Percentiles rank a stretch among this genome's conserved stretches.
Evolutionary conservation across 768 basidiomycete species (phyloP).

Genomic region (Calocera viscosa): DNA sequence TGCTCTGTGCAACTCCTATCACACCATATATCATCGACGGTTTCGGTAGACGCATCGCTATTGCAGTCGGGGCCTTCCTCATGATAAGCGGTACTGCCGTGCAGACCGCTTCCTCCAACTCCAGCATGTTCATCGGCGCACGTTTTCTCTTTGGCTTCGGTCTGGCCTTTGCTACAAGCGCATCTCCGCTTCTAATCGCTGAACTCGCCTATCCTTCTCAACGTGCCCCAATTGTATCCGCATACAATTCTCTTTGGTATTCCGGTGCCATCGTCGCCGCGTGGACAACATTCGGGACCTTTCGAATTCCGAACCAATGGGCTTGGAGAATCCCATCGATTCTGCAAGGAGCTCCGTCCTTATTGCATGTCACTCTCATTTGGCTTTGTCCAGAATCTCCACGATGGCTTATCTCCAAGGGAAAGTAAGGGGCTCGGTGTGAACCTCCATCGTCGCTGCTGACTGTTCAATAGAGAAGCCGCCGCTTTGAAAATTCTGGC

Average conservation of each 20-base stretch:
- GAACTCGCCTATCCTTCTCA: constrained; percentile 15
- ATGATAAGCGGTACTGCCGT: constrained; percentile 6
- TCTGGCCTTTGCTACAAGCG: constrained; percentile 9
- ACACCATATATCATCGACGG: constrained; percentile 6
- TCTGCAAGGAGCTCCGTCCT: constrained; percentile 10
- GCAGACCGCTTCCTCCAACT: not conserved
- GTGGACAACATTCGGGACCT: constrained; percentile 12
- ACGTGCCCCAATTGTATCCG: constrained; percentile 3
- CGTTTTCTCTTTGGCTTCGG: constrained; percentile 13
- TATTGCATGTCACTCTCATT: constrained; percentile 9
- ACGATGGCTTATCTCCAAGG: constrained; percentile 18
- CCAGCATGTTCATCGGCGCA: constrained; percentile 13
- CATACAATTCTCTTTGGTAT: constrained; percentile 11
- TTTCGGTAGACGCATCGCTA: constrained; percentile 2
- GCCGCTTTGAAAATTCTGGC: constrained; percentile 18
- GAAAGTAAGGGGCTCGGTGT: constrained; percentile 18
- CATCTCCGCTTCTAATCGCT: constrained; percentile 13
- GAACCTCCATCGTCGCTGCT: not conserved
- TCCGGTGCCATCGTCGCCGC: constrained; percentile 14
- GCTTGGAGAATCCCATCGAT: constrained; percentile 15
- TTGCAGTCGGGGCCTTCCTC: constrained; percentile 9
- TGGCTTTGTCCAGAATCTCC: constrained; percentile 13
- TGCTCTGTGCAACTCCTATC: not conserved
- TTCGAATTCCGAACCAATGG: constrained; percentile 7
- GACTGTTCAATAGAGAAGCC: not conserved